These are phyloP conservation scores for Trifolium fragiferum DNA, from an alignment of 306 rosid species.

Conservation along the genomic window DNA sequence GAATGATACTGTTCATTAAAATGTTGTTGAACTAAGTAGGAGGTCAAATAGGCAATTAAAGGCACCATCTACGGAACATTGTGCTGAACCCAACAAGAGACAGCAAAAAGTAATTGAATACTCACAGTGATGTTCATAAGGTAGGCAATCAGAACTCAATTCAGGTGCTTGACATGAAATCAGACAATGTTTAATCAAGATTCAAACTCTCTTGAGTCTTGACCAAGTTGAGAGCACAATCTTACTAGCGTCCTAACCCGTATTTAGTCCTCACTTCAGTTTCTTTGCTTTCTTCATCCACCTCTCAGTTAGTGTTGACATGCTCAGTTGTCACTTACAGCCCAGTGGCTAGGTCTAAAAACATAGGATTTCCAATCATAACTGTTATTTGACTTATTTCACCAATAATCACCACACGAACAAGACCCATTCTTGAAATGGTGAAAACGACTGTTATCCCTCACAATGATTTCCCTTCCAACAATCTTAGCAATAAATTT, in stretches of 20 bases:
- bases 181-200: not conserved
- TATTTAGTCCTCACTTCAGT: slow-evolving; percentile 3
- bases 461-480: slow-evolving; percentile 79
- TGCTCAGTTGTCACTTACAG: not conserved
- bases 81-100: slow-evolving; percentile 16
- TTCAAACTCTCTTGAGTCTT: slow-evolving; percentile 3
- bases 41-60: slow-evolving; percentile 13
- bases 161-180: slow-evolving; percentile 29
- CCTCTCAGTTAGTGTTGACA: slow-evolving; percentile 11
- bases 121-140: slow-evolving; percentile 14
- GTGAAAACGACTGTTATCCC: slow-evolving; percentile 91
- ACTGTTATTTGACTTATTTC: slow-evolving; percentile 50
- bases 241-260: slow-evolving; percentile 4
- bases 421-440: slow-evolving; percentile 73
- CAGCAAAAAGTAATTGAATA: slow-evolving; percentile 1
- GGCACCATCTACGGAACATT: not conserved
- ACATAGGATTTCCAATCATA: not conserved
- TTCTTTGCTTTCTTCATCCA: slow-evolving; percentile 22
- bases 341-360: not conserved
- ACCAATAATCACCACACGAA: slow-evolving; percentile 79
- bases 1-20: slow-evolving; percentile 6
- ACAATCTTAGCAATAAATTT: slow-evolving; percentile 76
- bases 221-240: slow-evolving; percentile 27
- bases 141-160: slow-evolving; percentile 19
- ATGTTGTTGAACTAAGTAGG: slow-evolving; percentile 14